Conservation (phyloP, 73 alveolate species). For the Paraurostyla sp. region DNA sequence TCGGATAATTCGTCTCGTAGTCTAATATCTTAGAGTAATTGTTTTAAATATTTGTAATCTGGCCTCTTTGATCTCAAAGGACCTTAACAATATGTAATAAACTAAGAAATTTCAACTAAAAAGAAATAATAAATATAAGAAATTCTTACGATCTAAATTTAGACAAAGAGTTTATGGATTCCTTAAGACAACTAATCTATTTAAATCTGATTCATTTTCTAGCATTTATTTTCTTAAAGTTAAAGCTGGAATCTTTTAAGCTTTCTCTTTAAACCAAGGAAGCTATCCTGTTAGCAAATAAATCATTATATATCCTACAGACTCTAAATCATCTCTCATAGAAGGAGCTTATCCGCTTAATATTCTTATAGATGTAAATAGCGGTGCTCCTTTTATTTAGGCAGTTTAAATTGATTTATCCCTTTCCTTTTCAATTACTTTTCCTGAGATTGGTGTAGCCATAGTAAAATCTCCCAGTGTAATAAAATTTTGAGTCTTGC, state of each 20-base stretch:
- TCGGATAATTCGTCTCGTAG: conserved; percentile 6
- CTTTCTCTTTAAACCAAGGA: conserved; percentile 39
- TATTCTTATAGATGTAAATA: conserved; percentile 5
- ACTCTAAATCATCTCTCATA: conserved; percentile 52
- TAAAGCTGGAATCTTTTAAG: neutral
- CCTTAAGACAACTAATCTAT: neutral
- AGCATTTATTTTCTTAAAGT: neutral
- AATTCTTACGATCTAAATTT: conserved; percentile 20
- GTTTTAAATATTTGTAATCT: conserved; percentile 20
- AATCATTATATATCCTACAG: conserved; percentile 18
- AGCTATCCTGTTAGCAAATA: conserved; percentile 29
- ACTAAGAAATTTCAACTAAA: conserved; percentile 35
- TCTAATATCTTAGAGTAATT: conserved; percentile 23
- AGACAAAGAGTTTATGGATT: conserved; percentile 42
- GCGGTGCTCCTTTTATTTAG: conserved; percentile 55
- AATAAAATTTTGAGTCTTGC: neutral
- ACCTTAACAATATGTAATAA: neutral
- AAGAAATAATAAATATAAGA: neutral
- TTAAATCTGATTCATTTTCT: conserved; percentile 12
- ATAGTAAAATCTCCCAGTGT: conserved; percentile 15
- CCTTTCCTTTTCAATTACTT: neutral
- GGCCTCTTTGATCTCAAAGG: conserved; percentile 28
- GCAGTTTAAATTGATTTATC: conserved; percentile 18
- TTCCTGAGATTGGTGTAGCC: neutral
- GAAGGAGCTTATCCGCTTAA: conserved; percentile 13